Evolutionary conservation across 352 stramenopile genomes (phyloP).

Genomic region (Globisporangium middletonii): DNA sequence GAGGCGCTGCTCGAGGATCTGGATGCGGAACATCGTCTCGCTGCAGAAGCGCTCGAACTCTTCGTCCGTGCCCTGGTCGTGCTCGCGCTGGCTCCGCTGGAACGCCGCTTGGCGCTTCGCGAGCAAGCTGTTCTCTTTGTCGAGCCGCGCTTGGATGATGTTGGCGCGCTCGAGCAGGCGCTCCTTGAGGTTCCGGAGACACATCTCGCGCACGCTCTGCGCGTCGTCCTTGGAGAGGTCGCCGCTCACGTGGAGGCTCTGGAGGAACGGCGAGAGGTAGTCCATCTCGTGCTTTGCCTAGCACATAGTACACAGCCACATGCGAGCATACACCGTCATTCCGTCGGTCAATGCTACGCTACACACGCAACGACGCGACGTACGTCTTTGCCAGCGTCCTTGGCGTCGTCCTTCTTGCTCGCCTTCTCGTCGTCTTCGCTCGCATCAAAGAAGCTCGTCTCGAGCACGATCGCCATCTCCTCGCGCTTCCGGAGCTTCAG

Average conservation of each 20-base stretch:
- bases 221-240: conserved; percentile 84
- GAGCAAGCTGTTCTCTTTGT: conserved; percentile 90
- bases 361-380: conserved; percentile 14
- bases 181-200: conserved; percentile 91
- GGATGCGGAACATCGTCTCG: conserved; percentile 95
- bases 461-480: conserved; percentile 80
- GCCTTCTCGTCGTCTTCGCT: conserved; percentile 58
- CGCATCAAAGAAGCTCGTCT: conserved; percentile 83
- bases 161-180: conserved; percentile 90
- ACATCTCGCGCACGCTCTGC: conserved; percentile 81
- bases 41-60: conserved; percentile 93
- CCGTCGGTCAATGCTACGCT: background rate
- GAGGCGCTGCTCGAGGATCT: conserved; percentile 93
- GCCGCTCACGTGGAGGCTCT: conserved; percentile 52
- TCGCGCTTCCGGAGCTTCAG: conserved; percentile 85
- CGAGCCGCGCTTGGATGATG: conserved; percentile 92
- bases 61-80: conserved; percentile 88
- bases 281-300: conserved; percentile 81
- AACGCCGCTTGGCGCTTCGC: conserved; percentile 91
- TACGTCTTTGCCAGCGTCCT: conserved; percentile 64
- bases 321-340: background rate
- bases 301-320: background rate
- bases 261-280: conserved; percentile 92
- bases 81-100: conserved; percentile 88
- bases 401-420: conserved; percentile 57